Evolutionary conservation across 176 grass and related monocot species (phyloP).

Genomic region (barley (Hordeum vulgare)): MorexV3_pseudomolecules_assembly NC_058519.1:656758497-656758996

Average conservation of each 20-base stretch:
- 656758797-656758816: not conserved
- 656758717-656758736: not conserved
- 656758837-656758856: not conserved
- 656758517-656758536: slow-evolving; percentile 99
- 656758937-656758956: not conserved
- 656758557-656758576: slow-evolving; percentile 83
- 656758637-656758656: not conserved
- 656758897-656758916: not conserved
- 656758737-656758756: not conserved
- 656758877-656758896: not conserved
- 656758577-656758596: not conserved
- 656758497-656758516: slow-evolving; percentile 98
- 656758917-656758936: not conserved
- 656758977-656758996: not conserved
- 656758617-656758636: slow-evolving; percentile 11
- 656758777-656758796: not conserved
- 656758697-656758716: not conserved
- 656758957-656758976: not conserved
- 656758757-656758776: not conserved
- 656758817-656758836: not conserved
- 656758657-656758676: slow-evolving; percentile 6
- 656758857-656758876: not conserved
- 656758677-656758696: not conserved
- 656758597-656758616: not conserved
- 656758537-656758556: slow-evolving; percentile 94